phyloP scores from a whole-genome alignment of 257 asterid genomes.

The Datura wrightii region DNA sequence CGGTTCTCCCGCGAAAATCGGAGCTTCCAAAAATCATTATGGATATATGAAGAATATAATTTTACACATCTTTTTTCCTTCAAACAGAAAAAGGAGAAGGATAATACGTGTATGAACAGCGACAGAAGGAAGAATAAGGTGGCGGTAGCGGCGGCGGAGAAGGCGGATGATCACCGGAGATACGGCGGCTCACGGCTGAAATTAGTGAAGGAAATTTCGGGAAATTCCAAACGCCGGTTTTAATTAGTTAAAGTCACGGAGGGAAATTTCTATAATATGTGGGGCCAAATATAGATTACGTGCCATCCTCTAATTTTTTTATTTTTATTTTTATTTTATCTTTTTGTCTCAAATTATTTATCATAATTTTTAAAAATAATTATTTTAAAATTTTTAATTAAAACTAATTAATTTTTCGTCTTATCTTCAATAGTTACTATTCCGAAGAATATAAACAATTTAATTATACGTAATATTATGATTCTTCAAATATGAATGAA shows the following conservation, averaged over 20 bases:
- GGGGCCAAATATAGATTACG: slow-evolving; percentile 18
- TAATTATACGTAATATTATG: too few relatives aligned
- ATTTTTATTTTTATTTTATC: too few relatives aligned
- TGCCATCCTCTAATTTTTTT: not conserved
- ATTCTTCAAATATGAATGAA: too few relatives aligned
- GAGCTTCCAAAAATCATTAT: not conserved
- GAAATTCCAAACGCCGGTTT: not conserved
- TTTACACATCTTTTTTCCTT: not conserved
- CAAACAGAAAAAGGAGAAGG: not conserved
- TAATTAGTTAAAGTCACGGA: not conserved
- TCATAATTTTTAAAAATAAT: too few relatives aligned
- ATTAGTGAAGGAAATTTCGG: too few relatives aligned
- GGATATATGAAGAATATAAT: not conserved
- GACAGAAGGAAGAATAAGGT: not conserved
- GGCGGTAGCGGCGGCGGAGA: not conserved
- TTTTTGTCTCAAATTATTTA: too few relatives aligned
- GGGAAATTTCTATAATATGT: not conserved
- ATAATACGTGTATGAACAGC: not conserved
- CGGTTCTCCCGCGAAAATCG: slow-evolving; percentile 24
- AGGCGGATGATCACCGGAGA: not conserved
- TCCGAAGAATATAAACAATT: too few relatives aligned
- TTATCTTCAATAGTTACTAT: too few relatives aligned
- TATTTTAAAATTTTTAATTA: too few relatives aligned
- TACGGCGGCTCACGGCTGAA: not conserved
- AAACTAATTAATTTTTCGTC: too few relatives aligned